Conservation (phyloP, 2,329 filamentous ascomycete species). For the Cladophialophora bantiana region DNA sequence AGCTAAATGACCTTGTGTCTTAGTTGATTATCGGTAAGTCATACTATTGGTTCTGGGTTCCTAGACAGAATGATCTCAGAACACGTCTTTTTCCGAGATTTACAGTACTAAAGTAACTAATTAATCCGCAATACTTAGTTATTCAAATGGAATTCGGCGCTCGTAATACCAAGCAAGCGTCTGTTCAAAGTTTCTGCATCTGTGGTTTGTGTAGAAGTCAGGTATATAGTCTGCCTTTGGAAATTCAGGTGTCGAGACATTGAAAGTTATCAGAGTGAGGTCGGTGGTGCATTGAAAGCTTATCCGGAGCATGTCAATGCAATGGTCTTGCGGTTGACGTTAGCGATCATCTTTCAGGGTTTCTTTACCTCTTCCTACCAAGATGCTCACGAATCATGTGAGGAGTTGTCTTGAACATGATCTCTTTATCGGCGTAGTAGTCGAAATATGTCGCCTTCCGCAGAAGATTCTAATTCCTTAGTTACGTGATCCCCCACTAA, state of each 20-base stretch:
- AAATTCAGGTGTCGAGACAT: neutral
- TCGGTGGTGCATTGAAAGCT: neutral
- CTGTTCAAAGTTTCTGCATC: conserved; percentile 3
- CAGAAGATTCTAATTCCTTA: neutral
- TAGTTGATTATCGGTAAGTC: too few relatives aligned
- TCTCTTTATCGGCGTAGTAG: neutral
- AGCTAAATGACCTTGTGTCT: too few relatives aligned
- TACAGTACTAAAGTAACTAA: too few relatives aligned
- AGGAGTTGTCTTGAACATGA: neutral
- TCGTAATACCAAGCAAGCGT: neutral
- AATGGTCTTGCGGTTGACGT: neutral
- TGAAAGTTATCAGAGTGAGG: neutral
- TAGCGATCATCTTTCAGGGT: neutral
- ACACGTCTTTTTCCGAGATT: too few relatives aligned
- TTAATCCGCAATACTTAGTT: neutral
- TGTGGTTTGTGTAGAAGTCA: neutral
- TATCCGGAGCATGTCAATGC: neutral
- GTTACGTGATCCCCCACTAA: neutral
- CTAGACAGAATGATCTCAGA: too few relatives aligned
- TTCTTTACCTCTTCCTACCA: neutral
- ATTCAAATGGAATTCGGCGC: neutral
- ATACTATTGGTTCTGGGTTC: too few relatives aligned
- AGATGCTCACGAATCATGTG: neutral
- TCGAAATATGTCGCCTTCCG: neutral
- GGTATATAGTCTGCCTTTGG: neutral